Percentiles rank a stretch among this genome's conserved stretches.
These are phyloP conservation scores for Helotiales sp. DNA, from an alignment of 2,329 filamentous ascomycete genomes.

Conservation along the genomic window DNA sequence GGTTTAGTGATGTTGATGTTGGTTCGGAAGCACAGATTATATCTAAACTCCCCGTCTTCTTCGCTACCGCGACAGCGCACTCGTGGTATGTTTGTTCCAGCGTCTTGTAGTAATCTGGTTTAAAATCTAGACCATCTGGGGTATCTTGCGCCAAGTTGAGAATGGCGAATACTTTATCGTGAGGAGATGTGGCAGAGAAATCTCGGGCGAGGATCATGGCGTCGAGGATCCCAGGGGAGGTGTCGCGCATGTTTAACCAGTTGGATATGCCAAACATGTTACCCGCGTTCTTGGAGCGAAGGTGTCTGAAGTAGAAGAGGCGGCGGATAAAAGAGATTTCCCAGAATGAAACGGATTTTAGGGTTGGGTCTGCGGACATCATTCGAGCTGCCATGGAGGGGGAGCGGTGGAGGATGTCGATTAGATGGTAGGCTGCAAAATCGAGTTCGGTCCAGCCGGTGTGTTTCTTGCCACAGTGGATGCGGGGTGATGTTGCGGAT, in stretches of 20 bases:
- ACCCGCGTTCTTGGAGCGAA: background rate
- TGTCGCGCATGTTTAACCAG: constrained; percentile 1
- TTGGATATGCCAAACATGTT: background rate
- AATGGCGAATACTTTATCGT: constrained; percentile 15
- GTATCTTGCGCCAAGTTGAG: constrained; percentile 11
- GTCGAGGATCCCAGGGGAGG: constrained; percentile 10
- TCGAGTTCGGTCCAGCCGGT: constrained; percentile 11
- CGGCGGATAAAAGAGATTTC: constrained; percentile 10
- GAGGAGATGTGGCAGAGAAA: constrained; percentile 10
- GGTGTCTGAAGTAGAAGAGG: constrained; percentile 13
- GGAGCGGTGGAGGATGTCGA: constrained; percentile 8
- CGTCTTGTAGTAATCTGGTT: constrained; percentile 4
- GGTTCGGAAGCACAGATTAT: constrained; percentile 13
- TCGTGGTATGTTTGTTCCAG: constrained; percentile 2
- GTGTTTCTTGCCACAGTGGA: constrained; percentile 8
- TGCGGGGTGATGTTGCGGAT: background rate
- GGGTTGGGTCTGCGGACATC: constrained; percentile 1
- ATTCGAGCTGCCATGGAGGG: constrained; percentile 3
- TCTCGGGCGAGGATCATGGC: constrained; percentile 7
- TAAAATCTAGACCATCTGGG: constrained; percentile 4
- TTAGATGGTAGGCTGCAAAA: constrained; percentile 8
- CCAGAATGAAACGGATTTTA: background rate
- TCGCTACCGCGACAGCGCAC: constrained; percentile 8
- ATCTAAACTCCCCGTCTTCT: constrained; percentile 6
- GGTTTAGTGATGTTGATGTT: background rate